Percentiles rank a stretch among this genome's conserved stretches.
Conservation (phyloP, 108 stramenopile genomes). For the Cyclotella baltica region DNA sequence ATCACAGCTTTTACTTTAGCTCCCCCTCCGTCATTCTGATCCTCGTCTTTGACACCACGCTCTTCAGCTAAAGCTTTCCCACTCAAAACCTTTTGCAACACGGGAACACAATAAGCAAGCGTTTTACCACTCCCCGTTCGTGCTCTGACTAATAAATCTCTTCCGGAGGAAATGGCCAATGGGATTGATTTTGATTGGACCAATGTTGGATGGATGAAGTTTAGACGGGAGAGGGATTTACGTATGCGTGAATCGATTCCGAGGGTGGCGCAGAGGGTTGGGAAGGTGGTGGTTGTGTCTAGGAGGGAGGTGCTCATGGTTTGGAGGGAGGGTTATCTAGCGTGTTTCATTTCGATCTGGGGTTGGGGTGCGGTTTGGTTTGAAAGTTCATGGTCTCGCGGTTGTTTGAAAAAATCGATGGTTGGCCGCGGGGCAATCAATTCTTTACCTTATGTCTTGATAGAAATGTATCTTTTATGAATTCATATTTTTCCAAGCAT, state of each 20-base stretch:
- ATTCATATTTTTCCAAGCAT: too few species aligned
- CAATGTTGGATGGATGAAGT: slow-evolving; percentile 79
- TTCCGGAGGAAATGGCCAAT: slow-evolving; percentile 81
- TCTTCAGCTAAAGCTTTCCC: slow-evolving; percentile 55
- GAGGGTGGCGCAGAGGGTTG: slow-evolving; percentile 70
- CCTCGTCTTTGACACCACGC: slow-evolving; percentile 20
- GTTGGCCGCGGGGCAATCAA: too few species aligned
- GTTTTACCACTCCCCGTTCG: slow-evolving; percentile 99
- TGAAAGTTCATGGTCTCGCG: too few species aligned
- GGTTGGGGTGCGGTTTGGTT: neutral
- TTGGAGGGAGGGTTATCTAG: neutral
- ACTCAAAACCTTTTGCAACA: slow-evolving; percentile 91
- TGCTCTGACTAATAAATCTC: slow-evolving; percentile 94
- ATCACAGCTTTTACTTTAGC: slow-evolving; percentile 80
- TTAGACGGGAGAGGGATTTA: slow-evolving; percentile 82
- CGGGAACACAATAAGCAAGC: slow-evolving; percentile 91
- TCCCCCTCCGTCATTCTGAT: slow-evolving; percentile 17
- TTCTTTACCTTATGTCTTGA: too few species aligned
- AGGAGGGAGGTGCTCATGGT: slow-evolving; percentile 40
- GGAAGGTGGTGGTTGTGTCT: slow-evolving; percentile 76
- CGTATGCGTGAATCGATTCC: slow-evolving; percentile 84
- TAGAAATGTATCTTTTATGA: too few species aligned
- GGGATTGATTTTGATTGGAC: slow-evolving; percentile 89
- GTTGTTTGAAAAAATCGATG: too few species aligned
- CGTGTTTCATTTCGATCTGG: neutral